Conservation (phyloP, 495 filamentous ascomycete species). For the Talaromyces stipitatus region DNA sequence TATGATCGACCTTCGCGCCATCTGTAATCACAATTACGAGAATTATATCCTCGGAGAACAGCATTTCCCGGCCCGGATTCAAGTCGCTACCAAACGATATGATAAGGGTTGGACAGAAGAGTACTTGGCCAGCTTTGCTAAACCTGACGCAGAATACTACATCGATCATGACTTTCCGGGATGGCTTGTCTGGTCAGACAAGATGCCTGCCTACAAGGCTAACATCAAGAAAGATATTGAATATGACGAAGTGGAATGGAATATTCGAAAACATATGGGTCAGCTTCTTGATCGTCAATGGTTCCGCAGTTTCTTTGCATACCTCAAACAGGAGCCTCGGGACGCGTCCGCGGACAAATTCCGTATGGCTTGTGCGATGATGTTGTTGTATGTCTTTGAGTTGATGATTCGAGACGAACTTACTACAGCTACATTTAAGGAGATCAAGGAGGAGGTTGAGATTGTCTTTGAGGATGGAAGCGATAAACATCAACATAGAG, state of each 20-base stretch:
- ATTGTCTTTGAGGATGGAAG: slow-evolving; percentile 81
- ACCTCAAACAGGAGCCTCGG: slow-evolving; percentile 93
- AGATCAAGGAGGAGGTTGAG: slow-evolving; percentile 71
- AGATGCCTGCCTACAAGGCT: slow-evolving; percentile 68
- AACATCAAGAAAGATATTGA: slow-evolving; percentile 60
- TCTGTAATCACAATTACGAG: slow-evolving; percentile 76
- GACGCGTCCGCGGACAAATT: slow-evolving; percentile 80
- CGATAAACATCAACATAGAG: slow-evolving; percentile 97
- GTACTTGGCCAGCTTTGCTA: slow-evolving; percentile 70
- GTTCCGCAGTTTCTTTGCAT: slow-evolving; percentile 82
- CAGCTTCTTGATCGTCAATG: slow-evolving; percentile 70
- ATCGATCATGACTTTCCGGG: slow-evolving; percentile 89
- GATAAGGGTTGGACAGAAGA: slow-evolving; percentile 71
- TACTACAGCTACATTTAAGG: slow-evolving; percentile 72
- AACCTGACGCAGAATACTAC: slow-evolving; percentile 76
- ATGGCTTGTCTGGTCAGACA: slow-evolving; percentile 93
- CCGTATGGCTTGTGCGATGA: slow-evolving; percentile 73
- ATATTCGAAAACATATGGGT: slow-evolving; percentile 74
- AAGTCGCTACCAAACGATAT: slow-evolving; percentile 59
- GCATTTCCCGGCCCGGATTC: slow-evolving; percentile 63
- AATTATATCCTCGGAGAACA: slow-evolving; percentile 77
- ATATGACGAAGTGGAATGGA: slow-evolving; percentile 77
- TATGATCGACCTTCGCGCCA: slow-evolving; percentile 74
- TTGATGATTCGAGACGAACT: slow-evolving; percentile 65
- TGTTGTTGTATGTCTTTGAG: slow-evolving; percentile 83